These are phyloP conservation scores for Aspergillus biplanus DNA, from an alignment of 495 filamentous ascomycete species.

Conservation along the genomic window DNA sequence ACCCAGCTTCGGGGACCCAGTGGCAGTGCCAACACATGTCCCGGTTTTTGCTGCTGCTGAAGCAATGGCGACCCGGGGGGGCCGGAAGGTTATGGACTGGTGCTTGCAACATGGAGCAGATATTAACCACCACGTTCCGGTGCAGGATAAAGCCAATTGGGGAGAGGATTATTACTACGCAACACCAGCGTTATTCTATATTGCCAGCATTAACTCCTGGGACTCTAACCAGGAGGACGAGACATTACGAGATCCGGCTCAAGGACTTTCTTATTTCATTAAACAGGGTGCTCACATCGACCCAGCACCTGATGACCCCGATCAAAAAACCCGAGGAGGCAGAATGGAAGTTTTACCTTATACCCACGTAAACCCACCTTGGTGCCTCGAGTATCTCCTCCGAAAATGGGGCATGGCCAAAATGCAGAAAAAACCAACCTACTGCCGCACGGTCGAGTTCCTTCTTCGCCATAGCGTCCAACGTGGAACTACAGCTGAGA, in stretches of 20 bases:
- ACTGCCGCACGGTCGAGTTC: background rate
- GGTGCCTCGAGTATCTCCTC: background rate
- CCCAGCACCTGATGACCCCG: background rate
- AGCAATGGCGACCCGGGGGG: background rate
- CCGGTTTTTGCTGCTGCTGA: slow-evolving; percentile 2
- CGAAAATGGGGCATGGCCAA: background rate
- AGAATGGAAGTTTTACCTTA: background rate
- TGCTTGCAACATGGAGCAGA: background rate
- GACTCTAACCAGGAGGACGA: background rate
- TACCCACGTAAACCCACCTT: background rate
- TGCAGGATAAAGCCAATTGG: background rate
- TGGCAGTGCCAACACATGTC: background rate
- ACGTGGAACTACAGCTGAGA: background rate
- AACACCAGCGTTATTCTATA: background rate
- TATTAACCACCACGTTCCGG: background rate
- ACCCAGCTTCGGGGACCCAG: background rate
- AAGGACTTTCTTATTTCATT: background rate
- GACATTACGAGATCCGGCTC: background rate
- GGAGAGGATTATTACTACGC: slow-evolving; percentile 1
- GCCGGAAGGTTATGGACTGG: background rate
- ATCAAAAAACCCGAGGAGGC: background rate
- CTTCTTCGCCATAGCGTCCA: background rate
- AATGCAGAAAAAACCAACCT: background rate
- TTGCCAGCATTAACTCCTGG: background rate
- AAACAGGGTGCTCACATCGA: slow-evolving; percentile 2